Evolutionary conservation across 768 basidiomycete species (phyloP).

Genomic region (Leccinum ochraceum): DNA sequence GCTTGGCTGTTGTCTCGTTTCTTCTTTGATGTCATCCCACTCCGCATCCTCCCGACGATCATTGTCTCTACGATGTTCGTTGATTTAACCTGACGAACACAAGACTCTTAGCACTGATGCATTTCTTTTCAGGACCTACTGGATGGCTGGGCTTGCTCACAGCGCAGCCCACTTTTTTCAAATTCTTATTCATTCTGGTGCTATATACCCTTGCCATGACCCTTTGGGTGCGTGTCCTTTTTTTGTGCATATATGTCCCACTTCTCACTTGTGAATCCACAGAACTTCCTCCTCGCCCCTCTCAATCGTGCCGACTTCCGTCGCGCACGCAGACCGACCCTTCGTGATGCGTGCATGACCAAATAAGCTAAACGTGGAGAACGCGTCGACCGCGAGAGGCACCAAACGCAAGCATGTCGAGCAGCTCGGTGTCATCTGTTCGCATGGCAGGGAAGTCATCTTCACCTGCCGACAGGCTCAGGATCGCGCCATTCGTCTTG

Average conservation of each 20-base stretch:
- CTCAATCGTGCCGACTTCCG: constrained; percentile 93
- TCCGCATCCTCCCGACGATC: constrained; percentile 88
- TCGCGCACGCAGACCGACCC: constrained; percentile 76
- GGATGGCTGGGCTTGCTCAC: constrained; percentile 90
- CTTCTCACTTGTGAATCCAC: neutral
- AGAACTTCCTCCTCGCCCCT: constrained; percentile 94
- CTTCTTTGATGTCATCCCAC: constrained; percentile 85
- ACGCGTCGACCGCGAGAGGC: constrained; percentile 86
- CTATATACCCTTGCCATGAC: constrained; percentile 86
- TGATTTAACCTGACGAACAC: neutral
- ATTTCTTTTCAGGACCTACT: constrained; percentile 63
- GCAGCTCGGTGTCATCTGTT: constrained; percentile 83
- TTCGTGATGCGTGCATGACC: constrained; percentile 87
- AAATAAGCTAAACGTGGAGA: constrained; percentile 91
- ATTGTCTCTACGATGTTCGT: constrained; percentile 81
- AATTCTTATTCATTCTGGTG: constrained; percentile 88
- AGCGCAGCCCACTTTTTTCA: constrained; percentile 87
- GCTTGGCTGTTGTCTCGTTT: constrained; percentile 90
- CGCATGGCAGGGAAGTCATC: constrained; percentile 77
- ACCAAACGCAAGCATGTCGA: constrained; percentile 95
- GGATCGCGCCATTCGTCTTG: constrained; percentile 59
- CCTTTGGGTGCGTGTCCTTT: constrained; percentile 61
- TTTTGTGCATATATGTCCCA: neutral
- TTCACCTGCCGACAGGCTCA: constrained; percentile 67
- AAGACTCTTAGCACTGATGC: constrained; percentile 7